Evolutionary conservation across 305 asterid species (phyloP), one percentile per base, ranked within the genome.

Genomic region (Ilex paraguariensis): DNA sequence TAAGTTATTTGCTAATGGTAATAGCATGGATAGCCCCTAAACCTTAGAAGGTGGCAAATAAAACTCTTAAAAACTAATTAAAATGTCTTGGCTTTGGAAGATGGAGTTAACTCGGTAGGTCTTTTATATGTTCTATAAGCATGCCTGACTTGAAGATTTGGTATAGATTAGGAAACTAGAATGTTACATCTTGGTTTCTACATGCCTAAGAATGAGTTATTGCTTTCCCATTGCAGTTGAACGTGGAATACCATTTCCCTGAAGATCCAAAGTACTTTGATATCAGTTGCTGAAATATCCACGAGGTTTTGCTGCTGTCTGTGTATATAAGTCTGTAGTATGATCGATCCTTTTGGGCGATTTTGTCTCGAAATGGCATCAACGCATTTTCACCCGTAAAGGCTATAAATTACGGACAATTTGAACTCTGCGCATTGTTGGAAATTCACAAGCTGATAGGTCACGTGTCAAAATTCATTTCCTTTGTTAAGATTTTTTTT

Each of bases 211-310:
- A 4, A 3, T 5, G 30, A 56, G 21, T 63, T 64, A 5, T 32
- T 46, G 49, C 28, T 21, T 21, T 33, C 42, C 57, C 13, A 31
- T 66, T 76, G 86, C 95, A 87, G 95, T 71, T 84, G 75, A 79
- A 72, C 33, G 86, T 87, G 14, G 92, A 81, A 56, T 81, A 84
- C 70, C 84, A 87, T 70, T 84, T 77, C 69, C 95, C 95, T 13
- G 85, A 84, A 76, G 83, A 84, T 76, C 92, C 92, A 13, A 84
- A 81, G 64, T 87, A 82, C 84, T 87, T 82, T 42, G 84, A 81
- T 42, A 76, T 82, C 81, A 21, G 28, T 21, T 21, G 28, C 2
- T 84, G 74, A 73, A 64, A 46, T 40, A 52, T 28, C 44, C 44
- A 30, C 21, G 13, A 51, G 56, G 30, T n/a, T 59, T 42, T 64